These are phyloP conservation scores for Ophiostoma sp. DNA, from an alignment of 2,329 filamentous ascomycete genomes.

Conservation along the genomic window DNA sequence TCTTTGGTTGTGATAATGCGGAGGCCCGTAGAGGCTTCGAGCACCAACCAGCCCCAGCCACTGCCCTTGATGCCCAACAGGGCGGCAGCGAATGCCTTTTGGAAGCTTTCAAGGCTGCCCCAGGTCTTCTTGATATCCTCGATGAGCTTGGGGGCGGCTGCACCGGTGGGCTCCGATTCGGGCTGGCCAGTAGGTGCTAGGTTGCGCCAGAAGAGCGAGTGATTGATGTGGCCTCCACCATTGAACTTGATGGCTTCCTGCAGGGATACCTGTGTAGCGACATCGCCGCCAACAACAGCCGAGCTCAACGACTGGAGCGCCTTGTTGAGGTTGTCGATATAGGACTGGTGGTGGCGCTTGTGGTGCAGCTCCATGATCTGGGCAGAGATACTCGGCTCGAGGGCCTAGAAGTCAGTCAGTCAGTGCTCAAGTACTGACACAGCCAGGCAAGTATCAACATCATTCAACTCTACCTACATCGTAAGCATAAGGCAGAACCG, in stretches of 20 bases:
- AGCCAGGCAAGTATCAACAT: no score
- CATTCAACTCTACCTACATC: conserved; percentile 27
- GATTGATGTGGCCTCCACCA: conserved; percentile 62
- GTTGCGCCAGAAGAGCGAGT: conserved; percentile 65
- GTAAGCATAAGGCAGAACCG: conserved; percentile 33
- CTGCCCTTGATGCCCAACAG: conserved; percentile 72
- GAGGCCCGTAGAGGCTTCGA: conserved; percentile 53
- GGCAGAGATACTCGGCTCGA: conserved; percentile 68
- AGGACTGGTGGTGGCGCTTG: conserved; percentile 90
- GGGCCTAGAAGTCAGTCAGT: conserved; percentile 32
- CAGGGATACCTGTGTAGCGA: conserved; percentile 55
- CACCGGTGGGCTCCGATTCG: conserved; percentile 45
- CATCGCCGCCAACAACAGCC: conserved; percentile 48
- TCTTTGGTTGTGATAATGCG: conserved; percentile 78
- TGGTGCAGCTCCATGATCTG: conserved; percentile 97
- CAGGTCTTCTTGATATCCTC: conserved; percentile 59
- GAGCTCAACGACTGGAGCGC: conserved; percentile 65
- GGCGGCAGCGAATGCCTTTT: conserved; percentile 57
- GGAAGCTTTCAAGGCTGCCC: conserved; percentile 63
- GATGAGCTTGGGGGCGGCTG: conserved; percentile 38
- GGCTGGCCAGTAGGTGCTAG: conserved; percentile 57
- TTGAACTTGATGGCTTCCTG: conserved; percentile 63
- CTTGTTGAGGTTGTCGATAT: conserved; percentile 83
- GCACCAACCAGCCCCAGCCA: conserved; percentile 84
- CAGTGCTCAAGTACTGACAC: not conserved